A percentile compares a stretch with the other conserved stretches of the same genome.
phyloP scores from a whole-genome alignment of 129 eudicot species.

The Flaveria robusta region DNA sequence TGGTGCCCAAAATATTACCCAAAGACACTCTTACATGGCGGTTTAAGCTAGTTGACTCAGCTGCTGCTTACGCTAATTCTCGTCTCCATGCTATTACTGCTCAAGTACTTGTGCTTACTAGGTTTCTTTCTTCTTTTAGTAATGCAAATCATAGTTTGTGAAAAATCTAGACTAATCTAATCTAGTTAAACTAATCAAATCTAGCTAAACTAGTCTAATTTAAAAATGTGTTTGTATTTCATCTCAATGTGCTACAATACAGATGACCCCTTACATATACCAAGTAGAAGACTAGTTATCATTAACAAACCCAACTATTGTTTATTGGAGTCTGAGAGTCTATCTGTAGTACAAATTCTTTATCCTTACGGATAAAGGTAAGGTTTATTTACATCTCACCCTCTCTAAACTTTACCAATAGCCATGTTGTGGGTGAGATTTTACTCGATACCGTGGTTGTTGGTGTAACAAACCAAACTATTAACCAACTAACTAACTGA shows the following conservation, averaged over 20 bases:
- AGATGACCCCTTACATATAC: too few relatives aligned
- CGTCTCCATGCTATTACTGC: constrained; percentile 60
- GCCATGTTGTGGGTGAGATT: too few relatives aligned
- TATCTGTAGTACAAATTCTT: too few relatives aligned
- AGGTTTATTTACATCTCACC: too few relatives aligned
- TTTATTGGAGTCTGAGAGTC: too few relatives aligned
- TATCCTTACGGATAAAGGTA: too few relatives aligned
- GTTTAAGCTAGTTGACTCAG: constrained; percentile 59
- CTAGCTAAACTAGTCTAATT: too few relatives aligned
- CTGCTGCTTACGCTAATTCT: constrained; percentile 60
- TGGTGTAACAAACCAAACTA: neutral
- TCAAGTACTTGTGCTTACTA: constrained; percentile 58
- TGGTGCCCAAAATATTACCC: constrained; percentile 24
- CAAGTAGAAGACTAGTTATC: neutral
- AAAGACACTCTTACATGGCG: constrained; percentile 54
- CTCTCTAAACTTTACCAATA: too few relatives aligned
- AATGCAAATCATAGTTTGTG: neutral
- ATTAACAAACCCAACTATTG: neutral
- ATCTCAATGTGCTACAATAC: too few relatives aligned
- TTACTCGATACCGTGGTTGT: too few relatives aligned
- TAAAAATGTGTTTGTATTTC: too few relatives aligned
- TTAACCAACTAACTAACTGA: neutral
- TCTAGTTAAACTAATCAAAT: too few relatives aligned
- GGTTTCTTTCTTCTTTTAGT: constrained; percentile 32
- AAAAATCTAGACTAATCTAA: neutral